These are phyloP conservation scores for Cyclotella cryptica DNA, from an alignment of 108 stramenopile species.

Conservation along the genomic window DNA sequence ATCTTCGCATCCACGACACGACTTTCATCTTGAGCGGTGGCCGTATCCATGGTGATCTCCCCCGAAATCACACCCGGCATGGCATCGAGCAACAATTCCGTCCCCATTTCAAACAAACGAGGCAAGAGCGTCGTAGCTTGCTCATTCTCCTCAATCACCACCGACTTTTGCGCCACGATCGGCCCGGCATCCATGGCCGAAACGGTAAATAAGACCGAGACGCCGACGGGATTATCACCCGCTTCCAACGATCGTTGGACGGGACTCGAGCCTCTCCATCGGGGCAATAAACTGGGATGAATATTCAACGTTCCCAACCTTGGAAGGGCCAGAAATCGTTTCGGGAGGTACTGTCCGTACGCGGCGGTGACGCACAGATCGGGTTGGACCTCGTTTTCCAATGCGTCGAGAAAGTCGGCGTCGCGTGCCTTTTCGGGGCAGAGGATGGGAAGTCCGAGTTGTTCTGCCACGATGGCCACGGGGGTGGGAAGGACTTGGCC, in stretches of 20 bases:
- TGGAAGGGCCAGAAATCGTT: conserved; percentile 90
- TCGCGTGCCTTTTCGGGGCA: conserved; percentile 93
- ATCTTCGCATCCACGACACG: conserved; percentile 84
- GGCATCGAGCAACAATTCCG: conserved; percentile 74
- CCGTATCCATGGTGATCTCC: conserved; percentile 80
- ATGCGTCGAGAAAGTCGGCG: conserved; percentile 78
- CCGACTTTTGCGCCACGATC: conserved; percentile 76
- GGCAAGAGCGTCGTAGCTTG: conserved; percentile 88
- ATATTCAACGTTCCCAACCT: conserved; percentile 94
- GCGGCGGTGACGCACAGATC: conserved; percentile 98
- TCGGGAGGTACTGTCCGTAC: conserved; percentile 95
- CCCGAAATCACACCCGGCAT: conserved; percentile 80
- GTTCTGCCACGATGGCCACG: conserved; percentile 89
- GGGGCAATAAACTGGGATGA: conserved; percentile 95
- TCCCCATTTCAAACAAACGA: conserved; percentile 90
- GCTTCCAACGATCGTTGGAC: conserved; percentile 93
- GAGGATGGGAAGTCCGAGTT: conserved; percentile 73
- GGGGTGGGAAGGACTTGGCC: conserved; percentile 81
- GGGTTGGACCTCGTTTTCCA: conserved; percentile 71
- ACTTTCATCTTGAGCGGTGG: conserved; percentile 84
- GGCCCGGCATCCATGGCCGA: conserved; percentile 98
- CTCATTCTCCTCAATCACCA: conserved; percentile 78
- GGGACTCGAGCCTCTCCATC: conserved; percentile 96
- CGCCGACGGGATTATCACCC: conserved; percentile 89
- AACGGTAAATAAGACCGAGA: conserved; percentile 94